Base-by-base conservation (phyloP, 176 grass and related monocot genomes). In the Cenchrus purpureus region DNA sequence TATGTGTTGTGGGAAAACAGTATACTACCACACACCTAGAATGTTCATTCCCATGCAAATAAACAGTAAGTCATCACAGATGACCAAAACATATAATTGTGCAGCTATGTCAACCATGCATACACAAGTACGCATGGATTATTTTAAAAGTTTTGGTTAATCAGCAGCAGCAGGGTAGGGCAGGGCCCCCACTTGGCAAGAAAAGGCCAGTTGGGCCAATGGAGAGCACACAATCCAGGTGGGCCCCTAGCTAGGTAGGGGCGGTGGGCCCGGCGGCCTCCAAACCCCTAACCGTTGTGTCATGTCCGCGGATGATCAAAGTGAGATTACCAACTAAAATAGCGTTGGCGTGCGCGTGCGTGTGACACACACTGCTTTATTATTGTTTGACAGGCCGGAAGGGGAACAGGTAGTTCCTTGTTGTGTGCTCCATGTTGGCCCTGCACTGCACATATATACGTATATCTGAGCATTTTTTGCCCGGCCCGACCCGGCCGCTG, bases 341-440 rank as follows among this genome's bases (percentile, higher is more conserved):
- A 11, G 53, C 62, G 65, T 84, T 61, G 62, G 68, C 37, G 68
- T 63, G 63, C 68, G 68, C 37, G 68, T 63, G 63, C 68, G 73
- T 79, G 82, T 49, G 65, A 77, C 65, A 78, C 65, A 84, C 40
- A 44, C 7, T 54, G 52, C 8, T 22, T 56, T 22, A 20, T 20
- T 40, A 4, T 40, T 40, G 4, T 62, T 62, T 62, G 59, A 4
- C 65, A 80, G 68, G 45, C 1, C 9, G 32, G 4, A 2, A 7
- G 48, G 55, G 53, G 73, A 50, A 86, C 79, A 86, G 29, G 86
- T 84, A 66, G 81, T 87, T 86, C 77, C 85, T 84, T 71, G 14
- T 88, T 92, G 67, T 15, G 60, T 90, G 90, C 90, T 73, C 86
- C 74, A 71, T 90, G 87, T 54, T 92, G 8, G 75, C 62, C 43